Conservation (phyloP, 1,139 yeast genomes). For the Blastobotrys serpentis region DNA sequence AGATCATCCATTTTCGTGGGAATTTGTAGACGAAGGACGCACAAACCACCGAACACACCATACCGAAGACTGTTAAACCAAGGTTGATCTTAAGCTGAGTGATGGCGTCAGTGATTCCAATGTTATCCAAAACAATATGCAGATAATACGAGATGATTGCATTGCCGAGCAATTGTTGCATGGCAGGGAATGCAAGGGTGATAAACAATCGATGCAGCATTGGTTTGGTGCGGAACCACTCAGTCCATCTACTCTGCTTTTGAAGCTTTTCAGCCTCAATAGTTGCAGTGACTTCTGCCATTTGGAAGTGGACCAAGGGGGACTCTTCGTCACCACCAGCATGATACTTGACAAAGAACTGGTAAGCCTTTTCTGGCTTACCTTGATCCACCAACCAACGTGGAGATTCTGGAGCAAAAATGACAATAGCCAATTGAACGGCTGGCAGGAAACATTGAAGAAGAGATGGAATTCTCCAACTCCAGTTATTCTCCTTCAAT, state of each 20-base stretch:
- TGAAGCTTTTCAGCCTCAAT: slow-evolving; percentile 22
- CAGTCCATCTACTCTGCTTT: slow-evolving; percentile 34
- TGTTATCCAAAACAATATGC: slow-evolving; percentile 36
- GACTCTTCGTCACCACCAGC: slow-evolving; percentile 28
- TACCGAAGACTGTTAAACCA: slow-evolving; percentile 39
- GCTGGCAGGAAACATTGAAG: slow-evolving; percentile 44
- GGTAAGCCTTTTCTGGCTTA: slow-evolving; percentile 50
- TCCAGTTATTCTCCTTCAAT: slow-evolving; percentile 36
- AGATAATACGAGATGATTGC: slow-evolving; percentile 50
- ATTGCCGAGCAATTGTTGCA: slow-evolving; percentile 45
- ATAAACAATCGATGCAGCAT: slow-evolving; percentile 41
- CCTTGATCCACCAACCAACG: slow-evolving; percentile 65
- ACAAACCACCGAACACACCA: slow-evolving; percentile 37
- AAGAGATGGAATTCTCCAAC: slow-evolving; percentile 47
- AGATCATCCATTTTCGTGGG: slow-evolving; percentile 38
- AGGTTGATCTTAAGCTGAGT: slow-evolving; percentile 37
- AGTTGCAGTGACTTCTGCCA: slow-evolving; percentile 27
- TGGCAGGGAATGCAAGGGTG: slow-evolving; percentile 36
- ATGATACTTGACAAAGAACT: slow-evolving; percentile 33
- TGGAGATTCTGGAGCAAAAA: slow-evolving; percentile 58
- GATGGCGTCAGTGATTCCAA: slow-evolving; percentile 38
- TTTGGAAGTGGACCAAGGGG: slow-evolving; percentile 25
- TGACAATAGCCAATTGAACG: slow-evolving; percentile 31
- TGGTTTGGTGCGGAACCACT: slow-evolving; percentile 39
- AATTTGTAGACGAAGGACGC: slow-evolving; percentile 38